phyloP scores from a whole-genome alignment of 2,329 filamentous ascomycete genomes.

The Grosmannia clavigera region DNA sequence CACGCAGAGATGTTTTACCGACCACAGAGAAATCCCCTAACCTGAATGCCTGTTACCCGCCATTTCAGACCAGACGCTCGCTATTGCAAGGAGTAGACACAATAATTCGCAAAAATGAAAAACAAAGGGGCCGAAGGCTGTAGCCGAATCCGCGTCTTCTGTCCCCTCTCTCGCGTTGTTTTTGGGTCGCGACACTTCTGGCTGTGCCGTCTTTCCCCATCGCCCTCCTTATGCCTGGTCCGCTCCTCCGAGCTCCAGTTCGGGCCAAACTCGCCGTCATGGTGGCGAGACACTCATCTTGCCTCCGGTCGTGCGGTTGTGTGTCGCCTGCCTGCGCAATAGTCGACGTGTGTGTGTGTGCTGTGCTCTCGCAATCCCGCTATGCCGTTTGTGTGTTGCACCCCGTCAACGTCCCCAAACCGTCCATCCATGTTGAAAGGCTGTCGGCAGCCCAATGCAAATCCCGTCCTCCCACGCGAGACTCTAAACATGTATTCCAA shows the following conservation, averaged over 20 bases:
- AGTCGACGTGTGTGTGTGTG: not conserved
- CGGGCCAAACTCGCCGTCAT: not conserved
- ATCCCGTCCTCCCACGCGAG: not conserved
- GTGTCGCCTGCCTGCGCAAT: not conserved
- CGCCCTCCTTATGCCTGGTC: not conserved
- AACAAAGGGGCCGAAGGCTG: not conserved
- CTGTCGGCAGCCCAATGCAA: no score
- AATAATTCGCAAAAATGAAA: not conserved
- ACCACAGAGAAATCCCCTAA: not conserved
- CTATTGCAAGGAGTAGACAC: not conserved
- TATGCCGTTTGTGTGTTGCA: not conserved
- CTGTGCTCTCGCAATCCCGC: not conserved
- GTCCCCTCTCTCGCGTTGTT: no score
- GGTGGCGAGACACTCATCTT: not conserved
- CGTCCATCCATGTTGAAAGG: no score
- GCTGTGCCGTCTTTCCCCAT: no score
- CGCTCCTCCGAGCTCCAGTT: not conserved
- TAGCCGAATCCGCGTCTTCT: not conserved
- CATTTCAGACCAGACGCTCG: constrained; percentile 4
- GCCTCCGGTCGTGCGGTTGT: not conserved
- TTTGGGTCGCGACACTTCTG: no score
- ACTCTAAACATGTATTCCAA: not conserved
- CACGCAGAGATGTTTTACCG: not conserved
- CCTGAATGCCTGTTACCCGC: constrained; percentile 2
- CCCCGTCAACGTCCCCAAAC: no score